phyloP scores from a whole-genome alignment of 1,139 yeast genomes.

The Zygoascus hellenicus region DNA sequence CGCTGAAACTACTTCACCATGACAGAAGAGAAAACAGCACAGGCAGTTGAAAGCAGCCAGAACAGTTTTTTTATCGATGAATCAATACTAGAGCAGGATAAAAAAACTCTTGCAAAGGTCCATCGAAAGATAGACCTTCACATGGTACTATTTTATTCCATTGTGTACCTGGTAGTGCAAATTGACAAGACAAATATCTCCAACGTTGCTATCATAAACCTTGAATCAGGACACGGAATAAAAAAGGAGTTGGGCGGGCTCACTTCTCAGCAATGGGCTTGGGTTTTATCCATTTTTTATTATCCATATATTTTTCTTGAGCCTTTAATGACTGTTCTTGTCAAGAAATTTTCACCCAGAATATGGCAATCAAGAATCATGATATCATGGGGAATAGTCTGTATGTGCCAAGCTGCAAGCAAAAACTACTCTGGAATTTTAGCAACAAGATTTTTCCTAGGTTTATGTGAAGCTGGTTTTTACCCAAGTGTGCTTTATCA shows the following conservation, averaged over 20 bases:
- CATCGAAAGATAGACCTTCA: background rate
- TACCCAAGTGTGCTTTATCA: conserved; percentile 42
- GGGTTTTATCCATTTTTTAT: conserved; percentile 47
- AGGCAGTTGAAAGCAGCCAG: no score
- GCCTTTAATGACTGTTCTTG: conserved; percentile 43
- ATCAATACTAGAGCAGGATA: background rate
- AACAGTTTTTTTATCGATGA: no score
- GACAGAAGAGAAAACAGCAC: no score
- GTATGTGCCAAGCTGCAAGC: conserved; percentile 55
- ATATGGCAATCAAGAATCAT: conserved; percentile 49
- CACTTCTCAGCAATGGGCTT: conserved; percentile 1
- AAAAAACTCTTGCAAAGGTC: background rate
- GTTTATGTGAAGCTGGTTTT: conserved; percentile 55
- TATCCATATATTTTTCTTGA: conserved; percentile 52
- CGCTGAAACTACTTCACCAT: no score
- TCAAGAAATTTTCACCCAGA: conserved; percentile 30
- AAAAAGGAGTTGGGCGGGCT: background rate
- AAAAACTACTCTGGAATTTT: conserved; percentile 48
- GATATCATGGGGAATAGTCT: conserved; percentile 49
- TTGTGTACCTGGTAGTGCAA: conserved; percentile 1
- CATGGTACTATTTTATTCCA: background rate
- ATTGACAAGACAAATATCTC: background rate
- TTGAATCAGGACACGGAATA: background rate
- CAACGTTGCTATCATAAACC: background rate
- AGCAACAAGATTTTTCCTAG: conserved; percentile 53